phyloP scores from a whole-genome alignment of 2,329 filamentous ascomycete species.

The Colletotrichum orbiculare region DNA sequence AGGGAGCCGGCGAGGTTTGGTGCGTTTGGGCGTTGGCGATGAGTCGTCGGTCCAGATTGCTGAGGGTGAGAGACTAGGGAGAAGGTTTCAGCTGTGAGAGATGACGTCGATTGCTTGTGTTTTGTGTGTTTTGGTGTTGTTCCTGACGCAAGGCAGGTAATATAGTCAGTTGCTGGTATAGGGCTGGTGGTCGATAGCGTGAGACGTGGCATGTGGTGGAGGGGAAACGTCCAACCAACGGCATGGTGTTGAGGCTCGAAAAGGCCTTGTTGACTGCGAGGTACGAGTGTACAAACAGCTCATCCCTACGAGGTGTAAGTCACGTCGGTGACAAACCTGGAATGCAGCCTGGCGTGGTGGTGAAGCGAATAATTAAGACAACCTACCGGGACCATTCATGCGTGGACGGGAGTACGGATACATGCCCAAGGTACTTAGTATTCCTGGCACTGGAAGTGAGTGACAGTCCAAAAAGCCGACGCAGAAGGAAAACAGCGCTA shows the following conservation, averaged over 20 bases:
- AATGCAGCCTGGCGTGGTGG: no score
- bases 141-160: not conserved
- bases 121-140: not conserved
- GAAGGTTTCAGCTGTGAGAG: slow-evolving; percentile 20
- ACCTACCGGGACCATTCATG: not conserved
- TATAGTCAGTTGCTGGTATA: slow-evolving; percentile 1
- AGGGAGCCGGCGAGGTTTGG: not conserved
- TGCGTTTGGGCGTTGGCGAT: not conserved
- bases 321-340: no score
- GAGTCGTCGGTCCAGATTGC: not conserved
- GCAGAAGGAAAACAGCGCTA: not conserved
- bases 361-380: no score
- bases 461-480: not conserved
- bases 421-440: no score
- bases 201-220: not conserved
- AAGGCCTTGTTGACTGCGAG: no score
- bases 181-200: not conserved
- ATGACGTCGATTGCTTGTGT: slow-evolving; percentile 11
- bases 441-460: not conserved
- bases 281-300: no score
- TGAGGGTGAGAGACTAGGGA: not conserved
- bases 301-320: no score
- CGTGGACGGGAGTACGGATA: no score
- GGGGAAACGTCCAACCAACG: no score
- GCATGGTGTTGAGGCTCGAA: no score